phyloP scores from a whole-genome alignment of 2,329 filamentous ascomycete genomes.

The Pseudocercospora vitis region DNA sequence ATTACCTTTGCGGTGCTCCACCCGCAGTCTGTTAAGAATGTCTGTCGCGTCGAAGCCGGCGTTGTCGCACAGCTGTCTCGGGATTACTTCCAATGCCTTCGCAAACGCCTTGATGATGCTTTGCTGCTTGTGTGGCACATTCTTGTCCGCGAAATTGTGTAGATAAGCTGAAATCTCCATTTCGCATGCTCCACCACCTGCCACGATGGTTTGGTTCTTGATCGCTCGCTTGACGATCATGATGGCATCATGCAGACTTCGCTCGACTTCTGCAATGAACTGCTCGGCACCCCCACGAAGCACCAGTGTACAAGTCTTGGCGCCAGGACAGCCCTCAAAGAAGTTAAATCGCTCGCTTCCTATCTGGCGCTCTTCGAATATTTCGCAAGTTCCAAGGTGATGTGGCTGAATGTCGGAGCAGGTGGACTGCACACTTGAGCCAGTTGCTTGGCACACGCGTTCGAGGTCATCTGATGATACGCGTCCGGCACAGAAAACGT shows the following conservation, averaged over 20 bases:
- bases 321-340: constrained; percentile 91
- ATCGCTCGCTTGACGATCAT: constrained; percentile 99
- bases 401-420: constrained; percentile 93
- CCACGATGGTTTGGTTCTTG: constrained; percentile 91
- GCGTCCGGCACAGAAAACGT: constrained; percentile 96
- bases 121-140: constrained; percentile 93
- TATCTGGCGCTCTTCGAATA: constrained; percentile 94
- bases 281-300: constrained; percentile 96
- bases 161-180: constrained; percentile 97
- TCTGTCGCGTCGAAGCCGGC: constrained; percentile 98
- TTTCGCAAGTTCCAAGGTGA: constrained; percentile 77
- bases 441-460: constrained; percentile 91
- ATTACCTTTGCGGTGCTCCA: constrained; percentile 91
- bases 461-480: constrained; percentile 91
- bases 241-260: constrained; percentile 96
- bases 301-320: constrained; percentile 95
- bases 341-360: constrained; percentile 98
- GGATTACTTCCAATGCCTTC: constrained; percentile 94
- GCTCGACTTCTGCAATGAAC: constrained; percentile 98
- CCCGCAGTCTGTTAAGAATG: constrained; percentile 91
- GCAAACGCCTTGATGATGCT: constrained; percentile 97
- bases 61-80: constrained; percentile 96
- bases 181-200: constrained; percentile 89
- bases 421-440: constrained; percentile 88
- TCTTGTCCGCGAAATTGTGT: constrained; percentile 87